Conservation (phyloP, 345 rosid species). For the Citrus inodora region DNA sequence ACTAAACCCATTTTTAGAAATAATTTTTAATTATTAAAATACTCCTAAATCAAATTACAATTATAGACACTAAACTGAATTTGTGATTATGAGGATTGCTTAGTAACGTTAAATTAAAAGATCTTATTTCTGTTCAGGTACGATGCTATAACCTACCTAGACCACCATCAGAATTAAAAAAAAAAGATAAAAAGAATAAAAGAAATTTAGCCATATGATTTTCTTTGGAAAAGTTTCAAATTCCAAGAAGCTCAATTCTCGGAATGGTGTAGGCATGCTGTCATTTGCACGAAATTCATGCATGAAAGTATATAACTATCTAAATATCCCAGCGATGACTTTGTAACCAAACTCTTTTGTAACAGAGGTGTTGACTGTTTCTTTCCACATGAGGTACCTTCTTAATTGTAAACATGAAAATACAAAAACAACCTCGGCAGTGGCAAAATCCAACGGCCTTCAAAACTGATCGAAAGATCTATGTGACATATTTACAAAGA, state of each 20-base stretch:
- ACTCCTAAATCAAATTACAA: too few relatives aligned
- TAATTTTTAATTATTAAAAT: not conserved
- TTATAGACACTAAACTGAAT: not conserved
- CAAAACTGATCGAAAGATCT: too few relatives aligned
- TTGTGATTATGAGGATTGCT: not conserved
- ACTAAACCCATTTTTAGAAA: too few relatives aligned
- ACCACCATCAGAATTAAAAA: not conserved
- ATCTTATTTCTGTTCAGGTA: not conserved
- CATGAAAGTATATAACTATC: slow-evolving; percentile 86
- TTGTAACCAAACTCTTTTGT: slow-evolving; percentile 52
- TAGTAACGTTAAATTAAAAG: not conserved
- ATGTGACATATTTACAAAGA: too few relatives aligned
- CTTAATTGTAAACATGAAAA: not conserved
- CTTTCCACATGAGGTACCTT: slow-evolving; percentile 82
- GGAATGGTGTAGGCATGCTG: slow-evolving; percentile 67
- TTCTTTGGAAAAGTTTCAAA: slow-evolving; percentile 1
- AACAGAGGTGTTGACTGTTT: slow-evolving; percentile 61
- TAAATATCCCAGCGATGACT: slow-evolving; percentile 69
- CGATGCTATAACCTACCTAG: not conserved
- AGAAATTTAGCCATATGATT: not conserved
- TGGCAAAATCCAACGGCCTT: too few relatives aligned
- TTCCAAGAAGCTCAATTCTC: not conserved
- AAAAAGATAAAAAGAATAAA: not conserved
- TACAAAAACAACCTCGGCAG: too few relatives aligned
- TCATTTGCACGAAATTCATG: slow-evolving; percentile 77